These are phyloP conservation scores for Raffaelea arxii DNA, from an alignment of 2,329 filamentous ascomycete species.

Conservation along the genomic window DNA sequence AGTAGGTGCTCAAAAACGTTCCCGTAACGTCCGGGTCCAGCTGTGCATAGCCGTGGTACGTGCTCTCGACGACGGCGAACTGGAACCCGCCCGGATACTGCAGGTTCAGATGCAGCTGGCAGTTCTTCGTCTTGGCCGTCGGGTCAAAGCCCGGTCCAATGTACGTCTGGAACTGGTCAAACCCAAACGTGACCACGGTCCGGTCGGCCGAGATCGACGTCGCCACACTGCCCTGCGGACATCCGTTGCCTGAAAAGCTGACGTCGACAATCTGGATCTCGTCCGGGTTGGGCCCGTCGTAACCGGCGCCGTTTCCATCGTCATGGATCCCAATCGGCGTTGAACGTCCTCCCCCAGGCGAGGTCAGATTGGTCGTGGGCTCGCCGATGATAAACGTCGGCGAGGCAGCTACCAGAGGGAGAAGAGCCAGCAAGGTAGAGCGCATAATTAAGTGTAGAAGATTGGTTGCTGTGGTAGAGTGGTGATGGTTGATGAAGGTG, in stretches of 20 bases:
- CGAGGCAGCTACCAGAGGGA: no score
- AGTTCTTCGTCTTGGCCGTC: slow-evolving; percentile 33
- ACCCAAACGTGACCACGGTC: slow-evolving; percentile 37
- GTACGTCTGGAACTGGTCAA: slow-evolving; percentile 36
- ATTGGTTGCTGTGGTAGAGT: no score
- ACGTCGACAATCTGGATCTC: slow-evolving; percentile 30
- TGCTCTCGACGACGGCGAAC: slow-evolving; percentile 34
- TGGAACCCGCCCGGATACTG: slow-evolving; percentile 37
- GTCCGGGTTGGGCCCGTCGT: slow-evolving; percentile 26
- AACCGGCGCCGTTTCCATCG: slow-evolving; percentile 20
- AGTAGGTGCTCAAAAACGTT: slow-evolving; percentile 36
- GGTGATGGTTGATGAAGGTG: no score
- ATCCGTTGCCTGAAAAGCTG: slow-evolving; percentile 33
- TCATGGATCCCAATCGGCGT: no score
- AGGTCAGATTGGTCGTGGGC: no score
- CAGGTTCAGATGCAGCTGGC: slow-evolving; percentile 35
- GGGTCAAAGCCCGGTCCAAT: slow-evolving; percentile 29
- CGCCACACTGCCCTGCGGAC: slow-evolving; percentile 32
- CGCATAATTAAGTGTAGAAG: no score
- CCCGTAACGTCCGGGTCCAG: slow-evolving; percentile 34
- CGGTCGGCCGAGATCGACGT: slow-evolving; percentile 31
- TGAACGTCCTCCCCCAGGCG: no score
- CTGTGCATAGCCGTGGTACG: slow-evolving; percentile 39
- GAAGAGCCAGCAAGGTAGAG: no score
- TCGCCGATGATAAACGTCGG: no score